Base-by-base conservation (phyloP, 129 eudicot genomes). In the Silybum marianum region DNA sequence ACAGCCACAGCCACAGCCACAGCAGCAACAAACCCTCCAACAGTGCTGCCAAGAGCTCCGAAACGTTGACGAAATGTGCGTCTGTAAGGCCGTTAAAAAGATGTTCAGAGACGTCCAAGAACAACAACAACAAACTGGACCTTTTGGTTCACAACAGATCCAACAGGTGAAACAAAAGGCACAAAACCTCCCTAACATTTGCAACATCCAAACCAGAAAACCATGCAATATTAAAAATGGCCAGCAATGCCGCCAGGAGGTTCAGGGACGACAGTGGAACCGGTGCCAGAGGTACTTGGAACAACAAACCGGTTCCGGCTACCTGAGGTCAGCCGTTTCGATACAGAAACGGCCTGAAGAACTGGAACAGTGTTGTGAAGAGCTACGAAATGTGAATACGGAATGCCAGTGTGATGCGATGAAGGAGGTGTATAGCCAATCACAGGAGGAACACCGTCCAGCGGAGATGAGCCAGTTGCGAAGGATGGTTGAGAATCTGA, bases 101-200 rank as follows among this genome's bases (percentile, higher is more conserved):
- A 46, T 60, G 18, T 30, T 26, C 1, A 19, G 19, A 26, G 2
- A 68, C 11, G 39, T 26, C 16, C 72, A 68, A 30, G 8, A 70
- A 18, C 44, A 3, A 68, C 73, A 11, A 14, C 40, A 69, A 28
- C 39, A 68, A 25, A 10, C 9, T 0, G 85, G 80, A 48, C 30
- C 19, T 3, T 82, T 67, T 19, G 46, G 72, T 16, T 11, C 62
- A 1, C 81, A 82, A 14, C 60, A 74, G 58, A 30, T n/a, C 58
- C 68, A 16, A 69, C 76, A 23, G 42, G 22, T 75, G 85, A 75
- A n/a, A 58, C 76, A 75, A 69, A 82, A 10, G 72, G 88, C 88
- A 5, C 76, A 63, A 13, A 34, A 44, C 19, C 80, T 85, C 22
- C 88, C 88, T 8, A 76, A 71, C 11, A 25, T 22, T 44, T 85